These are phyloP conservation scores for Drechslerella stenobrocha DNA, from an alignment of 2,329 filamentous ascomycete species.

Conservation along the genomic window DNA sequence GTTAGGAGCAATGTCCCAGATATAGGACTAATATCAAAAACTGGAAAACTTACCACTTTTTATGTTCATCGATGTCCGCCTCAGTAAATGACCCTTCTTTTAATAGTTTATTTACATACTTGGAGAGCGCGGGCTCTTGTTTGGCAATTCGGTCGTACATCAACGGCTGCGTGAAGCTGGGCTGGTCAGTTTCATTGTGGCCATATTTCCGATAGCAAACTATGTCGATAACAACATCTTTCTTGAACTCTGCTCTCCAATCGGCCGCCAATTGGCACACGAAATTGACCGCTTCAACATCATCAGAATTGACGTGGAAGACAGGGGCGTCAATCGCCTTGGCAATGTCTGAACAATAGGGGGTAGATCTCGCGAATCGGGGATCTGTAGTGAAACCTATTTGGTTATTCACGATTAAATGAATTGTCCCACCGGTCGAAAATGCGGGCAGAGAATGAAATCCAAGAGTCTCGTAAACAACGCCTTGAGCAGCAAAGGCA, in stretches of 20 bases:
- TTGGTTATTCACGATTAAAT: slow-evolving; percentile 98
- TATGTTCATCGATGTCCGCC: slow-evolving; percentile 97
- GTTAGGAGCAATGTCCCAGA: neutral
- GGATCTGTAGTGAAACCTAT: slow-evolving; percentile 99
- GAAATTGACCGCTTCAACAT: slow-evolving; percentile 97
- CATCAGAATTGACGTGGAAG: slow-evolving; percentile 98
- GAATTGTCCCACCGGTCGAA: slow-evolving; percentile 95
- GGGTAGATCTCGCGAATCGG: slow-evolving; percentile 92
- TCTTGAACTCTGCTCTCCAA: slow-evolving; percentile 98
- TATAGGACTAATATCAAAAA: neutral
- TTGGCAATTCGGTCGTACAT: slow-evolving; percentile 98
- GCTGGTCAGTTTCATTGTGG: slow-evolving; percentile 99
- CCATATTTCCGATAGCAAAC: slow-evolving; percentile 99
- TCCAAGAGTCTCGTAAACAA: slow-evolving; percentile 97
- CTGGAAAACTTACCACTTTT: slow-evolving; percentile 70
- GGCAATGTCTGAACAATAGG: slow-evolving; percentile 98
- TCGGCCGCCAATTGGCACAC: slow-evolving; percentile 96
- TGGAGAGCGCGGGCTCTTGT: slow-evolving; percentile 82
- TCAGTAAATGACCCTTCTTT: slow-evolving; percentile 94
- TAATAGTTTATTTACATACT: slow-evolving; percentile 87
- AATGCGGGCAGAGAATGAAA: slow-evolving; percentile 95
- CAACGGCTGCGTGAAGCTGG: slow-evolving; percentile 97
- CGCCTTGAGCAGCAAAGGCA: slow-evolving; percentile 91
- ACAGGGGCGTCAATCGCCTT: slow-evolving; percentile 98
- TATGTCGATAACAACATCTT: slow-evolving; percentile 95